These are phyloP conservation scores for Eucalyptus pauciflora DNA, from an alignment of 345 rosid species.

Conservation along the genomic window DNA sequence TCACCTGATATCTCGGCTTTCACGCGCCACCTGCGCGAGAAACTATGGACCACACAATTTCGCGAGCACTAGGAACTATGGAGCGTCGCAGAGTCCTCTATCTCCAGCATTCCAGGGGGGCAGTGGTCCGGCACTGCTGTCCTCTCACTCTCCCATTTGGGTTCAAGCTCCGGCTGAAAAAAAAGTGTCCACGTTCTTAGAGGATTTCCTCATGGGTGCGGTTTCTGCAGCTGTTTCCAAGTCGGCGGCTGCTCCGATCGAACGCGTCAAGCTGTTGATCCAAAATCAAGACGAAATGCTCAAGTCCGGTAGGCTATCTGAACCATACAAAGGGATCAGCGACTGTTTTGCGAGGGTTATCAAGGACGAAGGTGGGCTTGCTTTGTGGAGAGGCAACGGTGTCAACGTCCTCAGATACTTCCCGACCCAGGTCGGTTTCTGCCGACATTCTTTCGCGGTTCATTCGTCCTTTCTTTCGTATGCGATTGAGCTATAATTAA, in stretches of 20 bases:
- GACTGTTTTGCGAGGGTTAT: conserved; percentile 46
- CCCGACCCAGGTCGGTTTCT: conserved; percentile 34
- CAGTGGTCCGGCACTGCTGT: conserved; percentile 6
- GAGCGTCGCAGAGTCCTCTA: conserved; percentile 18
- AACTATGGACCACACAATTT: neutral
- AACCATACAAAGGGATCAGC: conserved; percentile 40
- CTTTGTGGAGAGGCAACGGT: conserved; percentile 64
- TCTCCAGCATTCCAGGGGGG: conserved; percentile 7
- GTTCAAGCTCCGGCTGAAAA: conserved; percentile 37
- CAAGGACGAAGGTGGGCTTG: conserved; percentile 38
- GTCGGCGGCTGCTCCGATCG: conserved; percentile 35
- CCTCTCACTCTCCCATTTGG: conserved; percentile 12
- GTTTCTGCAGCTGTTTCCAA: conserved; percentile 54
- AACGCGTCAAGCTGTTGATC: conserved; percentile 40
- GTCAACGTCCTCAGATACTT: conserved; percentile 56
- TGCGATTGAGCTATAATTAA: neutral
- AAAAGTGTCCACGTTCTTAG: conserved; percentile 12
- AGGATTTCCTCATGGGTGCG: conserved; percentile 59
- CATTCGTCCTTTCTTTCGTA: neutral
- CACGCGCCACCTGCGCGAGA: conserved; percentile 9
- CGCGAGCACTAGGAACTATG: conserved; percentile 10
- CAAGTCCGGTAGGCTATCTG: conserved; percentile 38
- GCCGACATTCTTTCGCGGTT: neutral
- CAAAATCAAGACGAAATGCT: conserved; percentile 54
- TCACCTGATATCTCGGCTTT: conserved; percentile 20